phyloP scores from a whole-genome alignment of 1,284 basidiomycete species.

The Trametes pubescens region DNA sequence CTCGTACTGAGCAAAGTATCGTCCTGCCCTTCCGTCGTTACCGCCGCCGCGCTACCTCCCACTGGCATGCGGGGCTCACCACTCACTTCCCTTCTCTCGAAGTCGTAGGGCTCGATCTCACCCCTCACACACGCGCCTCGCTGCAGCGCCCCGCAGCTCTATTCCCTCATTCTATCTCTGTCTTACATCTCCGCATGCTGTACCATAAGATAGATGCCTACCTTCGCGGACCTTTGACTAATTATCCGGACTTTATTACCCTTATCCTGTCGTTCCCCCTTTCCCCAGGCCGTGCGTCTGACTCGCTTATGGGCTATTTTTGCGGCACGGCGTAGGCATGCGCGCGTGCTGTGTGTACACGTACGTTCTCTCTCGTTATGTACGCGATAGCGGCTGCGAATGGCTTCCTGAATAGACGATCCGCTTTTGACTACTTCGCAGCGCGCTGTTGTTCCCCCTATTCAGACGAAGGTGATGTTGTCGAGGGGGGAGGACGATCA shows the following conservation, averaged over 20 bases:
- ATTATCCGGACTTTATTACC: background rate
- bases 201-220: conserved; percentile 6
- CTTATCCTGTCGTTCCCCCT: background rate
- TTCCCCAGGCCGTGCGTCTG: background rate
- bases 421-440: background rate
- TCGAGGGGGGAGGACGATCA: no score
- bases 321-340: conserved; percentile 11
- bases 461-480: no score
- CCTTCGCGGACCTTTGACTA: background rate
- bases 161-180: background rate
- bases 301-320: background rate
- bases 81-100: background rate
- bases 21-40: background rate
- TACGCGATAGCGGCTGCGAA: background rate
- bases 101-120: background rate
- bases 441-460: no score
- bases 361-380: background rate
- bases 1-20: conserved; percentile 52
- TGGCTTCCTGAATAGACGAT: background rate
- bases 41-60: background rate
- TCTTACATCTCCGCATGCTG: conserved; percentile 1
- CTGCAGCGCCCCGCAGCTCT: background rate
- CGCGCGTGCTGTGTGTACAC: conserved; percentile 7
- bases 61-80: background rate
- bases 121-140: background rate